Evolutionary conservation across 2,329 filamentous ascomycete species (phyloP), one percentile per base, ranked within the genome.

Genomic region (Diaporthe ampelina): DNA sequence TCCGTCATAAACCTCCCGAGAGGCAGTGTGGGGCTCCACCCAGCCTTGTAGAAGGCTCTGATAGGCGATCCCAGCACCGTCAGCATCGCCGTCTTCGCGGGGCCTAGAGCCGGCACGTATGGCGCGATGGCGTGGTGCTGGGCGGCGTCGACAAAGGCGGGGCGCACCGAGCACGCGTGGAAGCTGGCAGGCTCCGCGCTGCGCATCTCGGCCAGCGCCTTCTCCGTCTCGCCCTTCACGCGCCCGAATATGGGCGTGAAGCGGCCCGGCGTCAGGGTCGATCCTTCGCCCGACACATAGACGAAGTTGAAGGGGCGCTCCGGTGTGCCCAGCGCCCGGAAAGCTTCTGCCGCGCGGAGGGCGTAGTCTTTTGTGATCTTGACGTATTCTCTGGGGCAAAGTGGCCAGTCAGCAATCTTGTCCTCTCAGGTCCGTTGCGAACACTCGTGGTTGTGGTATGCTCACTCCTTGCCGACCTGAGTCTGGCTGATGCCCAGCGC

Each of bases 211-310:
- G 92, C 83, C 17, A 92, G 81, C 0, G 81, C 81, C 1, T 85
- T 77, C 82, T 95, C 94, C 0, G 90, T 88, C 79, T 91, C 86
- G 17, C 93, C 94, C 81, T 95, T 95, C 72, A 93, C 86, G 17
- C 87, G 85, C 1, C 86, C 91, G 78, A 90, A 95, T 58, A 90
- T 82, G 24, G 87, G 81, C 0, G 91, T 89, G 77, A 91, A 87
- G 6, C 81, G 80, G 4, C 88, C 87, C 0, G 92, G 92, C 0
- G 82, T 82, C 24, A 87, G 87, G 1, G 91, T 92, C 0, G 91
- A 89, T 59, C 91, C 91, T 69, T 85, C 83, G 65, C 91, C 93
- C 0, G 93, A 95, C 40, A 95, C 88, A 79, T 91, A 93, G 76
- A 95, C 86, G 81, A 95, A 95, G 69, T 90, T 90, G 81, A 95